Percentiles rank a stretch among this genome's conserved stretches.
phyloP scores from a whole-genome alignment of 202 grass and related monocot species.

The Carex arenaria region DNA sequence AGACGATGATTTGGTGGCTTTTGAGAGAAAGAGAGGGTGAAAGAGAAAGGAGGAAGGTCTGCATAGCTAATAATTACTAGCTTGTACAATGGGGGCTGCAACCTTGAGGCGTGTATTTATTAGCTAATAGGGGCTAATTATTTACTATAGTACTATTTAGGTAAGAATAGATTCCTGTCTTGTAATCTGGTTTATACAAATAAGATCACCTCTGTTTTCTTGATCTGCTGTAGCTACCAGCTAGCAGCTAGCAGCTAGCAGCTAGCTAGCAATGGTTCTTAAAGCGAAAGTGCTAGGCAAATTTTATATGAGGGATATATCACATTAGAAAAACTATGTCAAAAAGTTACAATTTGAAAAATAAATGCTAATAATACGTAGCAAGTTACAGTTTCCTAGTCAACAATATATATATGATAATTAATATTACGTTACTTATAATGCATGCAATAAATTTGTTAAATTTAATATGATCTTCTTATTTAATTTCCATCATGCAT shows the following conservation, averaged over 20 bases:
- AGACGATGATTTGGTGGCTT: background rate
- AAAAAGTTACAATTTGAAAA: background rate
- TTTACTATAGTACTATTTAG: slow-evolving; percentile 9
- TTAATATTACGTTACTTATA: background rate
- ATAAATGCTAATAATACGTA: background rate
- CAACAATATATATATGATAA: background rate
- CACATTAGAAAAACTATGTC: background rate
- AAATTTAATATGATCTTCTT: no score
- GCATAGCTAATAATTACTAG: slow-evolving; percentile 16
- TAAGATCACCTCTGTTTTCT: background rate
- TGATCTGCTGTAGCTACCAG: background rate
- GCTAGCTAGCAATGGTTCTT: background rate
- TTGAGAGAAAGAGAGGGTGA: background rate
- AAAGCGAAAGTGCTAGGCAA: background rate
- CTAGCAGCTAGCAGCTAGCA: no score
- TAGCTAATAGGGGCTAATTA: background rate
- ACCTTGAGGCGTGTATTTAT: slow-evolving; percentile 24
- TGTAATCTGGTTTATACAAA: background rate
- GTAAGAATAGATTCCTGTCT: background rate
- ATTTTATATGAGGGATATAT: background rate
- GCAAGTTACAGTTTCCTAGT: background rate
- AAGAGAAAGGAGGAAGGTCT: background rate
- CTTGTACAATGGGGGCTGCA: slow-evolving; percentile 24
- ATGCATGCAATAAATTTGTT: no score
- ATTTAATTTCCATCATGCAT: no score